These are phyloP conservation scores for Arabidopsis lyrata DNA, from an alignment of 441 rosid species.

Conservation along the genomic window DNA sequence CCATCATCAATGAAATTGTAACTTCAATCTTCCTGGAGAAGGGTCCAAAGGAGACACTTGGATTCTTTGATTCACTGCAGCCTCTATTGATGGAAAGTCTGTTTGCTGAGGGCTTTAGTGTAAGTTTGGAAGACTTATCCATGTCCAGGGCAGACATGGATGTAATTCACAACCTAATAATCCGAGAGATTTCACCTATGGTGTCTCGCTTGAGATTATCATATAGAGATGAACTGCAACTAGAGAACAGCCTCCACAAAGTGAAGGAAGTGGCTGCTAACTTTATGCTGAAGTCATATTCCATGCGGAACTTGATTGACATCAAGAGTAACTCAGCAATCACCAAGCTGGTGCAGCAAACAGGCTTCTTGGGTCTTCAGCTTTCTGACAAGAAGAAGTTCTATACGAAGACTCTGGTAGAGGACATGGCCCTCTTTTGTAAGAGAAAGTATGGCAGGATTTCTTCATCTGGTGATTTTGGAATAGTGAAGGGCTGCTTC, in stretches of 20 bases:
- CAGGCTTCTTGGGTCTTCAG: conserved; percentile 82
- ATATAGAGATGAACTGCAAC: conserved; percentile 78
- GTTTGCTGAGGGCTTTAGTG: conserved; percentile 73
- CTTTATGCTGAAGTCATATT: conserved; percentile 67
- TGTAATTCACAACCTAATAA: conserved; percentile 45
- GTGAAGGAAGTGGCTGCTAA: conserved; percentile 60
- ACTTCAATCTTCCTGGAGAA: conserved; percentile 70
- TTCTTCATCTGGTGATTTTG: conserved; percentile 79
- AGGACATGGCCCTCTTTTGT: conserved; percentile 77
- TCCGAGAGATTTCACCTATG: conserved; percentile 55
- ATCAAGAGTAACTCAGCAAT: conserved; percentile 78
- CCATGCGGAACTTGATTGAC: conserved; percentile 75
- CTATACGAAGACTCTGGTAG: conserved; percentile 79
- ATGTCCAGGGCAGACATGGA: conserved; percentile 50
- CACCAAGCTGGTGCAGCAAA: conserved; percentile 74
- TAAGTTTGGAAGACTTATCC: conserved; percentile 75
- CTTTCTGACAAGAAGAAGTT: conserved; percentile 81
- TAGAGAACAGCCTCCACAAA: conserved; percentile 68
- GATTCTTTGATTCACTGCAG: conserved; percentile 77
- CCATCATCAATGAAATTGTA: conserved; percentile 65
- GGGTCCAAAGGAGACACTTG: conserved; percentile 74
- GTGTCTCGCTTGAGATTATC: conserved; percentile 63
- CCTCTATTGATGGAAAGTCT: conserved; percentile 85
- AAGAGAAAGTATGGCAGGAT: conserved; percentile 62
- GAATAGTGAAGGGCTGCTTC: conserved; percentile 76